Conservation (phyloP, 2,329 filamentous ascomycete genomes). For the Talaromyces sp. region DNA sequence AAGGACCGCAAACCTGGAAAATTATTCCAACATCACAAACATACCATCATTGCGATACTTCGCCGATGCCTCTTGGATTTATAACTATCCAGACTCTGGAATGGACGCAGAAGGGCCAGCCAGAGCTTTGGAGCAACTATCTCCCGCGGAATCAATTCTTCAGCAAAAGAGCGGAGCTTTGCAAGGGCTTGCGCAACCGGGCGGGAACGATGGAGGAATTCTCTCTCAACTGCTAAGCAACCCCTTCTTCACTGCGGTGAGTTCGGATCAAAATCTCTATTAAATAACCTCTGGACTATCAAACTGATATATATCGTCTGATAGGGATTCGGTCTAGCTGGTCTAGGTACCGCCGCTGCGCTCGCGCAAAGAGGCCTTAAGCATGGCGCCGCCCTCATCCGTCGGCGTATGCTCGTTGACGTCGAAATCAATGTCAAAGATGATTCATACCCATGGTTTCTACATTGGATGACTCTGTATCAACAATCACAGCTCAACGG, state of each 20-base stretch:
- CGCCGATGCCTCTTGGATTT: background rate
- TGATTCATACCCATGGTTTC: slow-evolving; percentile 87
- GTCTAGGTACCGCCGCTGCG: slow-evolving; percentile 75
- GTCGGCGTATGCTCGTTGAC: slow-evolving; percentile 84
- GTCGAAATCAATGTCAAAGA: slow-evolving; percentile 95
- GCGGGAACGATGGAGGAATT: slow-evolving; percentile 37
- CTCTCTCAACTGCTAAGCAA: slow-evolving; percentile 47
- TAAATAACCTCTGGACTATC: background rate
- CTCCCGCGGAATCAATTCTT: slow-evolving; percentile 35
- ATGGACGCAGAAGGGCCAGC: slow-evolving; percentile 39
- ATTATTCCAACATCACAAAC: background rate
- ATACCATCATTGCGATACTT: background rate
- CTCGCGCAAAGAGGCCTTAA: slow-evolving; percentile 76
- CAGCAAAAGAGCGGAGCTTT: slow-evolving; percentile 35
- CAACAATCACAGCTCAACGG: slow-evolving; percentile 60
- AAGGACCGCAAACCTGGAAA: background rate
- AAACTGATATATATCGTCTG: background rate
- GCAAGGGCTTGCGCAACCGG: slow-evolving; percentile 27
- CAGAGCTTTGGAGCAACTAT: slow-evolving; percentile 28
- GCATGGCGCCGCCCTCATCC: slow-evolving; percentile 68
- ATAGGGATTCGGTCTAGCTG: slow-evolving; percentile 82
- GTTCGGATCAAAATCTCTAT: background rate
- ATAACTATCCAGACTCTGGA: slow-evolving; percentile 21
- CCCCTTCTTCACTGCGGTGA: slow-evolving; percentile 51
- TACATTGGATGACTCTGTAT: slow-evolving; percentile 89